Percentiles rank a stretch among this genome's conserved stretches.
Evolutionary conservation across 2,329 filamentous ascomycete genomes (phyloP).

Genomic region (Raffaelea ambrosiae): DNA sequence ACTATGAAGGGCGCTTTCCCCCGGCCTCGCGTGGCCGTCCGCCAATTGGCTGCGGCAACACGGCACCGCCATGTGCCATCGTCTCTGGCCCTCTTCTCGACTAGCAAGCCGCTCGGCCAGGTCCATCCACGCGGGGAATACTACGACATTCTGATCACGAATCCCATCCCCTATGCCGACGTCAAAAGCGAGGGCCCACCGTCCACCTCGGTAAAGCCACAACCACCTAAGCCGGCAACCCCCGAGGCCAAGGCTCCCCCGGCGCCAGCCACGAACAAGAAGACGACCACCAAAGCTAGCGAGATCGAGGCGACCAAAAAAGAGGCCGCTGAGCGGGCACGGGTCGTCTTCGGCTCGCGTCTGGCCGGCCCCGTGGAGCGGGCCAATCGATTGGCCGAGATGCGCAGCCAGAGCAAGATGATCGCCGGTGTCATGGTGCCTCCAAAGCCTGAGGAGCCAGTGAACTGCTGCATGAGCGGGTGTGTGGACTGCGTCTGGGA

Average conservation of each 20-base stretch:
- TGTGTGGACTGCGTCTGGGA: slow-evolving; percentile 99
- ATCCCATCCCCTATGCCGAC: slow-evolving; percentile 30
- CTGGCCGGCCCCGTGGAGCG: slow-evolving; percentile 66
- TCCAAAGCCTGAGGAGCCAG: slow-evolving; percentile 77
- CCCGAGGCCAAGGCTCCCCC: background rate
- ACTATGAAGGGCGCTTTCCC: background rate
- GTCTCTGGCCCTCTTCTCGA: background rate
- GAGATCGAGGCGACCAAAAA: background rate
- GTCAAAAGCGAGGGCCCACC: slow-evolving; percentile 36
- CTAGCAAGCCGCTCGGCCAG: slow-evolving; percentile 20
- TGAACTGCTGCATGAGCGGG: slow-evolving; percentile 98
- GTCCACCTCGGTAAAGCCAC: slow-evolving; percentile 23
- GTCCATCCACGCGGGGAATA: slow-evolving; percentile 47
- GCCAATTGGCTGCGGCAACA: background rate
- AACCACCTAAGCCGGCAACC: slow-evolving; percentile 5
- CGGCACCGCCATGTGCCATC: background rate
- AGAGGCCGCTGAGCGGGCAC: slow-evolving; percentile 42
- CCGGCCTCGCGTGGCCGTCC: background rate
- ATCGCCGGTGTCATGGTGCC: slow-evolving; percentile 78
- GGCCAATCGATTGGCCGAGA: slow-evolving; percentile 48
- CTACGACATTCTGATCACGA: slow-evolving; percentile 48
- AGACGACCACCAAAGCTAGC: slow-evolving; percentile 12
- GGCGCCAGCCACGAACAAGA: background rate
- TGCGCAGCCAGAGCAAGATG: slow-evolving; percentile 49
- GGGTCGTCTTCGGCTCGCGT: slow-evolving; percentile 74